A percentile compares a stretch with the other conserved stretches of the same genome.
Conservation (phyloP, 2,329 filamentous ascomycete species). For the Botrytis porri region DNA sequence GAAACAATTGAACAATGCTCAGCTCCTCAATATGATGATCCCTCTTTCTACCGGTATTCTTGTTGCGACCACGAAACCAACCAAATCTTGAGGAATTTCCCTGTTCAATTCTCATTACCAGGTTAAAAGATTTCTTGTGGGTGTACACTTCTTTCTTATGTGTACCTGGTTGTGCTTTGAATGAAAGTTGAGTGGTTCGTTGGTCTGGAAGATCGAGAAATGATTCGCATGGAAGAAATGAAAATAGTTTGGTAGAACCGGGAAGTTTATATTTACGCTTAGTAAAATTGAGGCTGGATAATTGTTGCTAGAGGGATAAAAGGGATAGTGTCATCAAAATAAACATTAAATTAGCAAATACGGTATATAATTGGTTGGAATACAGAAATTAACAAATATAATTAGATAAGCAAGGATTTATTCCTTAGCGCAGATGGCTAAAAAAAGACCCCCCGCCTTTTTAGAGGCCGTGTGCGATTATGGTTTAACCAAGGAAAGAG, state of each 20-base stretch:
- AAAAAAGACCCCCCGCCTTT: constrained; percentile 6
- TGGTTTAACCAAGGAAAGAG: neutral
- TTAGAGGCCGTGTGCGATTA: constrained; percentile 1
- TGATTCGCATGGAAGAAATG: constrained; percentile 16
- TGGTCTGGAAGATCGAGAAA: constrained; percentile 13
- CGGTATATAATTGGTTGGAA: neutral
- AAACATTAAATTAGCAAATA: neutral
- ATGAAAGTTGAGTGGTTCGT: constrained; percentile 2
- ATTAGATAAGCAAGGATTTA: constrained; percentile 6
- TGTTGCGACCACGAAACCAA: neutral
- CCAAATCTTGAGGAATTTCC: neutral
- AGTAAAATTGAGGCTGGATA: constrained; percentile 4
- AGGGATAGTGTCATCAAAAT: neutral
- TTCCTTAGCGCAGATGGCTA: neutral
- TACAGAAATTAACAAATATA: neutral
- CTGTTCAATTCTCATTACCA: neutral
- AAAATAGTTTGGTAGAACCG: constrained; percentile 11
- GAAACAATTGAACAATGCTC: constrained; percentile 15
- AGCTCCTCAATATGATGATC: neutral
- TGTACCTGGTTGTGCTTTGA: constrained; percentile 5
- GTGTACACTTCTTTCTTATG: constrained; percentile 6
- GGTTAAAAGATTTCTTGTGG: neutral
- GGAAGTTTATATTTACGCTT: constrained; percentile 10
- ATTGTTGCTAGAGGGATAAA: constrained; percentile 10
- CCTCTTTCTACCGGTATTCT: neutral